phyloP scores from a whole-genome alignment of 2,329 filamentous ascomycete genomes.

The Didymella pinodella region DNA sequence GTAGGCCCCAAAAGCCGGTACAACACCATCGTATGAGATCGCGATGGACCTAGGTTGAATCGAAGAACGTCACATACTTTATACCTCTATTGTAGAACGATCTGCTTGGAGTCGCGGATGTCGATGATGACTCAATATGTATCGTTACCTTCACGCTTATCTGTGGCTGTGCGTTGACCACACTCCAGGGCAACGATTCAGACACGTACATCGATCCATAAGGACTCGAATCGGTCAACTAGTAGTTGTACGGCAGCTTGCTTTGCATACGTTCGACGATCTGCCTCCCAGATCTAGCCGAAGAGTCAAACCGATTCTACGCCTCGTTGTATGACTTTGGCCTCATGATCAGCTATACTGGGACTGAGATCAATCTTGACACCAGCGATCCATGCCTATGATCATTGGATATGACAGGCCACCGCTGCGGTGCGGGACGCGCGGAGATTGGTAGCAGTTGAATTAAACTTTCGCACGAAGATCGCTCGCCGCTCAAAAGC shows the following conservation, averaged over 20 bases:
- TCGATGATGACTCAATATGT: background rate
- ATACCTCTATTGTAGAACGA: background rate
- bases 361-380: conserved; percentile 1
- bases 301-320: conserved; percentile 9
- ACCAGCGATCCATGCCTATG: conserved; percentile 25
- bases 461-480: conserved; percentile 1
- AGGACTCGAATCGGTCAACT: background rate
- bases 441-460: conserved; percentile 14
- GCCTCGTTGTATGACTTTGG: conserved; percentile 1
- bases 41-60: background rate
- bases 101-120: too few species aligned
- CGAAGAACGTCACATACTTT: background rate
- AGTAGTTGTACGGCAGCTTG: background rate
- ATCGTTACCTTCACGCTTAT: background rate
- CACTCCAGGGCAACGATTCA: background rate
- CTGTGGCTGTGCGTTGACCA: background rate
- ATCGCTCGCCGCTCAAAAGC: background rate
- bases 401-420: conserved; percentile 24
- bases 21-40: background rate
- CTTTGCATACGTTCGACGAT: background rate
- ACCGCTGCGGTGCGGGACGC: conserved; percentile 26
- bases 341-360: background rate
- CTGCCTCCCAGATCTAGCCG: background rate
- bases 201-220: background rate
- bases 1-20: conserved; percentile 3